These are phyloP conservation scores for Serendipita indica DNA, from an alignment of 768 basidiomycete species.

Conservation along the genomic window DNA sequence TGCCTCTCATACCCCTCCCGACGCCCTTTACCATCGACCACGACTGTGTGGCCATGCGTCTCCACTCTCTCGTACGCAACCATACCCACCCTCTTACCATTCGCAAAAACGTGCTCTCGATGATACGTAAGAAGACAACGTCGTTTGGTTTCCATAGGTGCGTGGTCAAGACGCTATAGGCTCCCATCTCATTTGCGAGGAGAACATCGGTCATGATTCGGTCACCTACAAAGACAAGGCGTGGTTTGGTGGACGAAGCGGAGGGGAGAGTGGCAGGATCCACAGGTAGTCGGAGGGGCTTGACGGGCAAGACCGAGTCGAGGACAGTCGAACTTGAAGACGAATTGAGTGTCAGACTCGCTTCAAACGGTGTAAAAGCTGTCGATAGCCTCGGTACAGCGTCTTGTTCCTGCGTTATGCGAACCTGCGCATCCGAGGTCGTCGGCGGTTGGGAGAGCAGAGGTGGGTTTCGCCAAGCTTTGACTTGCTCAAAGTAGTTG, in stretches of 20 bases:
- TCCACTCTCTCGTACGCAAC: background rate
- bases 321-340: background rate
- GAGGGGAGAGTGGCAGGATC: background rate
- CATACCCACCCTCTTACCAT: background rate
- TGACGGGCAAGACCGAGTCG: conserved; percentile 30
- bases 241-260: too few species aligned
- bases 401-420: too few species aligned
- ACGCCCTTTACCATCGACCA: too few species aligned
- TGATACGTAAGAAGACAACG: conserved; percentile 11
- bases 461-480: background rate
- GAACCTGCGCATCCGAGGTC: conserved; percentile 12
- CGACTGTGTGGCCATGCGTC: background rate
- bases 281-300: conserved; percentile 27
- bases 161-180: conserved; percentile 16
- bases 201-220: conserved; percentile 85
- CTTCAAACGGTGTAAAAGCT: background rate
- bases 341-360: background rate
- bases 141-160: conserved; percentile 18
- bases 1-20: too few species aligned
- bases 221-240: conserved; percentile 73
- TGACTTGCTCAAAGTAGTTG: conserved; percentile 41
- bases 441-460: background rate
- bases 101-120: conserved; percentile 6
- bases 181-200: conserved; percentile 61
- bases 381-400: too few species aligned